A percentile compares a stretch with the other conserved stretches of the same genome.
Evolutionary conservation across 352 stramenopile species (phyloP).

Genomic region (Globisporangium alternatum): DNA sequence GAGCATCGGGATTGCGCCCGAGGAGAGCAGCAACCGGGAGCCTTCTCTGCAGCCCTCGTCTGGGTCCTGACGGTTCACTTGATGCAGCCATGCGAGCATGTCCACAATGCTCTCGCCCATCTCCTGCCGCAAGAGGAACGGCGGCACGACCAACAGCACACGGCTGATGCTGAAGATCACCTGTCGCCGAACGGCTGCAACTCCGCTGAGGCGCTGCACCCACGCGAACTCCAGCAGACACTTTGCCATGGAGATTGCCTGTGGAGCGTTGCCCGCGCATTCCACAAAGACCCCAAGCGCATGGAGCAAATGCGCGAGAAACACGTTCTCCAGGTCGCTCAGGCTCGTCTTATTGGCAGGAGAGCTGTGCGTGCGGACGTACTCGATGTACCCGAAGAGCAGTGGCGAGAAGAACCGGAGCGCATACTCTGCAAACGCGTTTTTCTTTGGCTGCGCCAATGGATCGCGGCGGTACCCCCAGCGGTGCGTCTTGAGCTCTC

Average conservation of each 20-base stretch:
- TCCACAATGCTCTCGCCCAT: conserved; percentile 41
- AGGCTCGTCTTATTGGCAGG: conserved; percentile 16
- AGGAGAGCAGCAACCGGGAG: conserved; percentile 50
- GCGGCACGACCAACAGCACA: conserved; percentile 58
- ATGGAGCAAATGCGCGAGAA: conserved; percentile 70
- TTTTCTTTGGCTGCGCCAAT: conserved; percentile 42
- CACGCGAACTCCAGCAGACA: conserved; percentile 69
- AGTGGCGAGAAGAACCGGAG: conserved; percentile 74
- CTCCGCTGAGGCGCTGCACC: conserved; percentile 38
- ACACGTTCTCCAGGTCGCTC: conserved; percentile 62
- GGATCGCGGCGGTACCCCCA: conserved; percentile 69
- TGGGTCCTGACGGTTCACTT: conserved; percentile 41
- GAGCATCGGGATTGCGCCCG: conserved; percentile 29
- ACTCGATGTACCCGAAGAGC: conserved; percentile 70
- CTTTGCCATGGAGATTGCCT: conserved; percentile 67
- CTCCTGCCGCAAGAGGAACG: conserved; percentile 55
- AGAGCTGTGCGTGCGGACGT: conserved; percentile 28
- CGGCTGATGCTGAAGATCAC: conserved; percentile 73
- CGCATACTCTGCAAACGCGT: conserved; percentile 59
- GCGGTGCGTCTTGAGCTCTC: conserved; percentile 57
- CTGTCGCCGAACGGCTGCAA: conserved; percentile 63
- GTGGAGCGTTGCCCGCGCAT: conserved; percentile 52
- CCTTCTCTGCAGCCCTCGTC: conserved; percentile 72
- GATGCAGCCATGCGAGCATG: conserved; percentile 51
- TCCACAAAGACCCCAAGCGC: conserved; percentile 67